Base-by-base conservation (phyloP, 345 rosid species). In the Salix exigua region DNA sequence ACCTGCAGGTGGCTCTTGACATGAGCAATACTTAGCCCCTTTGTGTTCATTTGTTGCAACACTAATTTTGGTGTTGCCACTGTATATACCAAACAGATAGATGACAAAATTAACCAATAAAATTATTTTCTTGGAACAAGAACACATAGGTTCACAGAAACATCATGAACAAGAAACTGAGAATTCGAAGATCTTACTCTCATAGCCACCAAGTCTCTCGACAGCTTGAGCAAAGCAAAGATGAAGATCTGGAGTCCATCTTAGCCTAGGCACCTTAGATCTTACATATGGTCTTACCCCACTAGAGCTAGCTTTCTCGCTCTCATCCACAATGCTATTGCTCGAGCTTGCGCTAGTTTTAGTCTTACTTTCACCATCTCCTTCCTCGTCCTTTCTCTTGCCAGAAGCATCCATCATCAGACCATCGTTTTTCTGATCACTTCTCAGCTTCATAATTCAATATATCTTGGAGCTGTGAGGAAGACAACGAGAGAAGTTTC, bases 1-100 rank as follows among this genome's bases (percentile, higher is more conserved):
- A 93, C 97, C 94, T 93, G 97, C 62, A 93, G 86, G 80, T 93
- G 97, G 84, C 97, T 91, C 87, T 93, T 93, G 72, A 93, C 97
- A 85, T 93, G 94, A 80, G 96, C 94, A 78, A 93, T 93, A 80
- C 87, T 88, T 65, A 93, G 97, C 30, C 94, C 97, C 88, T 91
- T 93, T 71, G 90, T 87, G 75, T 89, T 90, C 97, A 93, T 93
- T 80, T 85, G 74, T 75, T 90, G 91, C 80, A 91, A 89, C 76
- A 93, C 97, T 82, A 93, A 73, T 77, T 93, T 93, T 11, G 97
- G 97, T 16, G 97, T 93, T 75, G 97, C 97, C 83, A 89, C 97
- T 93, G 46, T 42, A 42, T 11, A 53, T 69, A 75, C 33, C 58
- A 75, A 72, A 50, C 17, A 63, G 14, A 23, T 37, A 31, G 46